phyloP scores from a whole-genome alignment of 139 green algal species.

The Chlorella ohadii region DNA sequence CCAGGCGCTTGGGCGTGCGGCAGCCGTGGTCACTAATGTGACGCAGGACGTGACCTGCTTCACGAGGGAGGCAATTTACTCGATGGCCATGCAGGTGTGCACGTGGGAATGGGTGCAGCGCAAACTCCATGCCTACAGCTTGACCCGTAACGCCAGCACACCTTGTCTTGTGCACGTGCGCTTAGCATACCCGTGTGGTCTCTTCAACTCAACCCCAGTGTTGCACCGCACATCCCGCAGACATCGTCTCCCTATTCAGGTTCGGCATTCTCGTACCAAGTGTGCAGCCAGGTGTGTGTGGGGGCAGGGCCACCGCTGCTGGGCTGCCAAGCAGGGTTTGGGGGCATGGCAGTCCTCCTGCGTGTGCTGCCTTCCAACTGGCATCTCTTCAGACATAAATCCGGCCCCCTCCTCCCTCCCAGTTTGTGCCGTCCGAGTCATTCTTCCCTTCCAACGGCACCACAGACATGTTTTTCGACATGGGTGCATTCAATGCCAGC shows the following conservation, averaged over 20 bases:
- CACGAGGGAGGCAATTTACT: conserved; percentile 43
- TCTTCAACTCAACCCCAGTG: too few species aligned
- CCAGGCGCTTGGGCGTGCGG: conserved; percentile 48
- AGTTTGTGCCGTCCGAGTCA: conserved; percentile 58
- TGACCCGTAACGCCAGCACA: too few species aligned
- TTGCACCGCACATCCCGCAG: not conserved
- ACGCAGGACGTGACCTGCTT: conserved; percentile 53
- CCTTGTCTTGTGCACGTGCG: too few species aligned
- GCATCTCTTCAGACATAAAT: too few species aligned
- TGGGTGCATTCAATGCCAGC: conserved; percentile 49
- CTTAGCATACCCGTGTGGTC: too few species aligned
- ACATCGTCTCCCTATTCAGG: not conserved
- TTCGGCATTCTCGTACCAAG: conserved; percentile 57
- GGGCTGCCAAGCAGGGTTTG: too few species aligned
- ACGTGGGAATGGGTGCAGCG: too few species aligned
- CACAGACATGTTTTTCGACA: conserved; percentile 79
- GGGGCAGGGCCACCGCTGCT: too few species aligned
- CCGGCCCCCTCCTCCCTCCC: not conserved
- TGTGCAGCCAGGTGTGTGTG: conserved; percentile 82
- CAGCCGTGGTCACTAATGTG: conserved; percentile 67
- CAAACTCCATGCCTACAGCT: too few species aligned
- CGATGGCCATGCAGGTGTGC: conserved; percentile 14
- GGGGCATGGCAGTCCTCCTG: too few species aligned
- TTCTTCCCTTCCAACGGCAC: conserved; percentile 67
- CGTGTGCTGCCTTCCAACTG: too few species aligned